A percentile compares a stretch with the other conserved stretches of the same genome.
Conservation (phyloP, 192 early-diverging fungal genomes). For the Linderina pennispora region DNA sequence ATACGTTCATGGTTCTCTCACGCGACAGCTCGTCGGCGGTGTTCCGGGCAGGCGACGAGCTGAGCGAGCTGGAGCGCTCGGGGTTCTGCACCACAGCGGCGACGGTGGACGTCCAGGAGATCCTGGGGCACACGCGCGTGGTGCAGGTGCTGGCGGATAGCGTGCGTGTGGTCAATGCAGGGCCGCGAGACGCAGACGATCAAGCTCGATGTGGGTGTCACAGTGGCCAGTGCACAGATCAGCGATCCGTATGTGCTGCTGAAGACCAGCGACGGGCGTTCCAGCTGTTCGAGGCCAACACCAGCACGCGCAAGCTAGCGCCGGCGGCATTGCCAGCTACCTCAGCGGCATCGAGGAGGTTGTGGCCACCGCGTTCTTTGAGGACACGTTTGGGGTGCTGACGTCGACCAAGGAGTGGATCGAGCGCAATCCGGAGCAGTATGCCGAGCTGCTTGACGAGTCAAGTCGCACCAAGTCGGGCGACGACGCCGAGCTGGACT, state of each 20-base stretch:
- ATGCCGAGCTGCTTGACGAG: no score
- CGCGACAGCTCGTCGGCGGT: slow-evolving; percentile 44
- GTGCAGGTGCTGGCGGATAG: slow-evolving; percentile 82
- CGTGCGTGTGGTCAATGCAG: slow-evolving; percentile 60
- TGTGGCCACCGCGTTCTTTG: slow-evolving; percentile 24
- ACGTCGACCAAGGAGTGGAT: slow-evolving; percentile 25
- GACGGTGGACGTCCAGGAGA: slow-evolving; percentile 69
- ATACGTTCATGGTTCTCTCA: slow-evolving; percentile 40
- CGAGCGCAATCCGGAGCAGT: slow-evolving; percentile 17
- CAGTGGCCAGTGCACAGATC: slow-evolving; percentile 67
- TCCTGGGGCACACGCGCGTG: slow-evolving; percentile 64
- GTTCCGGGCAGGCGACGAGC: slow-evolving; percentile 73
- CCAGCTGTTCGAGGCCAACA: slow-evolving; percentile 54
- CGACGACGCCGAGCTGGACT: slow-evolving; percentile 25
- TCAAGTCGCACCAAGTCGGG: neutral
- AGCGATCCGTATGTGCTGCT: slow-evolving; percentile 78
- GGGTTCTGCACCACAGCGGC: slow-evolving; percentile 71
- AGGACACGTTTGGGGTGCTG: slow-evolving; percentile 23
- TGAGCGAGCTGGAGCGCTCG: slow-evolving; percentile 63
- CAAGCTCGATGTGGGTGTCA: slow-evolving; percentile 13
- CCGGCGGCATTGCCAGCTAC: slow-evolving; percentile 4
- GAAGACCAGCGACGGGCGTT: no score
- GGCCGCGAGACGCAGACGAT: slow-evolving; percentile 29
- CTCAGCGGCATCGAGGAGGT: slow-evolving; percentile 7
- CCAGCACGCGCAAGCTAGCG: slow-evolving; percentile 28